Evolutionary conservation across 176 grass and related monocot genomes (phyloP).

Genomic region (Ensete glaucum): DNA sequence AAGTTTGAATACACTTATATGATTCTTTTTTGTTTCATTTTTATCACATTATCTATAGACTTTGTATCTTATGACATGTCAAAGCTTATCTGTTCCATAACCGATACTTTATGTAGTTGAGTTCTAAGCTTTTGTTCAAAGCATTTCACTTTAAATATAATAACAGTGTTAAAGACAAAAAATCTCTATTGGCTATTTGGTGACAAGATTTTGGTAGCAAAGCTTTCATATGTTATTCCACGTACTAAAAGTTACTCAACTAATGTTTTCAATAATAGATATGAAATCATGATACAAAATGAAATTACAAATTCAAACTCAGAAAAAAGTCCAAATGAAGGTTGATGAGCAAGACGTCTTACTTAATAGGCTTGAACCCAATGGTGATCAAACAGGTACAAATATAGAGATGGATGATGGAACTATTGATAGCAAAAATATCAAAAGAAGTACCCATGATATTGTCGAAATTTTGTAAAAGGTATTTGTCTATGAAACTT

Average conservation of each 20-base stretch:
- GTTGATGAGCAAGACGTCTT: conserved; percentile 27
- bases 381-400: conserved; percentile 24
- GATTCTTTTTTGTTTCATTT: too few relatives aligned
- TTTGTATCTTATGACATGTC: too few relatives aligned
- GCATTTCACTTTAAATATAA: conserved; percentile 48
- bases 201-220: conserved; percentile 15
- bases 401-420: conserved; percentile 30
- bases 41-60: too few relatives aligned
- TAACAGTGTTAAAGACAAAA: conserved; percentile 7
- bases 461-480: conserved; percentile 57
- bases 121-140: too few relatives aligned
- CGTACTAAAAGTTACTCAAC: conserved; percentile 42
- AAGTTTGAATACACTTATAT: conserved; percentile 64
- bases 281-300: conserved; percentile 34
- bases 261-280: conserved; percentile 73
- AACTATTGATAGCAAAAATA: conserved; percentile 20
- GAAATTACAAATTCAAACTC: conserved; percentile 33
- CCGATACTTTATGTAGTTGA: too few relatives aligned
- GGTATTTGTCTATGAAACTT: conserved; percentile 24
- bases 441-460: conserved; percentile 45
- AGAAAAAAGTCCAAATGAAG: conserved; percentile 42
- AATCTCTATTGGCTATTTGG: conserved; percentile 30
- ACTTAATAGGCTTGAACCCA: conserved; percentile 26
- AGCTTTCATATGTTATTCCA: conserved; percentile 25
- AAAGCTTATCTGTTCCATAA: too few relatives aligned